A percentile compares a stretch with the other conserved stretches of the same genome.
phyloP scores from a whole-genome alignment of 2,329 filamentous ascomycete genomes.

The Neopestalotiopsis sp. region DNA sequence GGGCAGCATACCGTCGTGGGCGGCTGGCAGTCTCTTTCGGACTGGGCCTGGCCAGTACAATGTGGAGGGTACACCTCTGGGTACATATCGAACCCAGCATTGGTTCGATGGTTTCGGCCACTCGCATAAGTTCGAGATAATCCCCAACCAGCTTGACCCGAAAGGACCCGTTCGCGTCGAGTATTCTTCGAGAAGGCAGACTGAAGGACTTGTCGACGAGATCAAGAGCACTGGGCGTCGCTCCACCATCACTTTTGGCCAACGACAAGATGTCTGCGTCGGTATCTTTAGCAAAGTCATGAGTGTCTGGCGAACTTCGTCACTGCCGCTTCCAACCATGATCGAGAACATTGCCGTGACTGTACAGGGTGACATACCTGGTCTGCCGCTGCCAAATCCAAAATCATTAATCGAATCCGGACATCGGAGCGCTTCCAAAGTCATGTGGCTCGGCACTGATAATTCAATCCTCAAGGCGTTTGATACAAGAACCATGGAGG shows the following conservation, averaged over 20 bases:
- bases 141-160: slow-evolving; percentile 38
- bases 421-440: slow-evolving; percentile 48
- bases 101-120: slow-evolving; percentile 84
- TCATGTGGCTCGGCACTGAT: slow-evolving; percentile 64
- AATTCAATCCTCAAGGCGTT: slow-evolving; percentile 62
- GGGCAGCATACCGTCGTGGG: slow-evolving; percentile 74
- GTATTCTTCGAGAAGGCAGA: slow-evolving; percentile 75
- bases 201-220: slow-evolving; percentile 65
- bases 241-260: slow-evolving; percentile 68
- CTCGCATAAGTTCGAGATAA: slow-evolving; percentile 75
- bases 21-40: slow-evolving; percentile 74
- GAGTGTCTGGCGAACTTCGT: slow-evolving; percentile 55
- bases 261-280: slow-evolving; percentile 76
- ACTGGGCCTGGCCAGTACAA: slow-evolving; percentile 74
- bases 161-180: slow-evolving; percentile 51
- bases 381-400: slow-evolving; percentile 42
- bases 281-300: slow-evolving; percentile 75
- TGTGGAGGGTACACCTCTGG: slow-evolving; percentile 61
- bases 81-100: slow-evolving; percentile 69
- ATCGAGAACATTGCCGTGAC: slow-evolving; percentile 70
- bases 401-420: slow-evolving; percentile 30
- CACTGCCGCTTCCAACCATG: slow-evolving; percentile 32
- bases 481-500: slow-evolving; percentile 75
- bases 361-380: slow-evolving; percentile 69
- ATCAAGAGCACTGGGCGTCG: slow-evolving; percentile 66